Evolutionary conservation across 768 basidiomycete species (phyloP).

Genomic region (Leccinum variicolor): DNA sequence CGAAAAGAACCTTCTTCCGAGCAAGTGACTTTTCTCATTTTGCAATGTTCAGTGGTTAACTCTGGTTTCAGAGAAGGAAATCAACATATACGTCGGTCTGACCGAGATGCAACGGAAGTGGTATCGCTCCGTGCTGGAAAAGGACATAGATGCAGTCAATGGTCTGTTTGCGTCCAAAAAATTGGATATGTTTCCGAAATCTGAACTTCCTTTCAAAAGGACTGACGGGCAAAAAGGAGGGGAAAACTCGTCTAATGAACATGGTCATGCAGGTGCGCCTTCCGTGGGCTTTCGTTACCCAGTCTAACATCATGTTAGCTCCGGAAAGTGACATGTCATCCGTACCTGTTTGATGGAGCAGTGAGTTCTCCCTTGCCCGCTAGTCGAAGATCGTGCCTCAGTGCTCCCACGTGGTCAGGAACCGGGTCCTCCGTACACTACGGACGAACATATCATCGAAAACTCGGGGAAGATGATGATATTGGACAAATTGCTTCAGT

Average conservation of each 20-base stretch:
- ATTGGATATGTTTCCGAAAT: neutral
- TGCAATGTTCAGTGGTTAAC: neutral
- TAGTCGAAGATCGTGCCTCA: neutral
- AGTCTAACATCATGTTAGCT: constrained; percentile 34
- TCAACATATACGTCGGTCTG: constrained; percentile 96
- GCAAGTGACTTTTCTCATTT: constrained; percentile 36
- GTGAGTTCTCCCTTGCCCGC: constrained; percentile 34
- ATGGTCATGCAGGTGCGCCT: constrained; percentile 94
- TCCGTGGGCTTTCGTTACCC: neutral
- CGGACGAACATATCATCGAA: constrained; percentile 92
- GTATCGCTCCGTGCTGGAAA: constrained; percentile 95
- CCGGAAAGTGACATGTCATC: constrained; percentile 86
- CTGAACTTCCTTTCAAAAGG: constrained; percentile 40
- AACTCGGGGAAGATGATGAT: constrained; percentile 98
- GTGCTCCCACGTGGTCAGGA: constrained; percentile 47
- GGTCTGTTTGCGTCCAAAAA: constrained; percentile 41
- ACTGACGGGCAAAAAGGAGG: constrained; percentile 95
- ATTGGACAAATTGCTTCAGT: constrained; percentile 85
- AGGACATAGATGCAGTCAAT: constrained; percentile 98
- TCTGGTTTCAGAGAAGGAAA: constrained; percentile 77
- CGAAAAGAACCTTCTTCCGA: constrained; percentile 92
- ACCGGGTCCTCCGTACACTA: constrained; percentile 97
- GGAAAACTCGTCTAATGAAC: constrained; percentile 96
- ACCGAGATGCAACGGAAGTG: constrained; percentile 98
- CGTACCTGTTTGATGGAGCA: constrained; percentile 93